Percentiles rank a stretch among this genome's conserved stretches.
phyloP scores from a whole-genome alignment of 768 basidiomycete genomes.

The Lentinula guzmanii region DNA sequence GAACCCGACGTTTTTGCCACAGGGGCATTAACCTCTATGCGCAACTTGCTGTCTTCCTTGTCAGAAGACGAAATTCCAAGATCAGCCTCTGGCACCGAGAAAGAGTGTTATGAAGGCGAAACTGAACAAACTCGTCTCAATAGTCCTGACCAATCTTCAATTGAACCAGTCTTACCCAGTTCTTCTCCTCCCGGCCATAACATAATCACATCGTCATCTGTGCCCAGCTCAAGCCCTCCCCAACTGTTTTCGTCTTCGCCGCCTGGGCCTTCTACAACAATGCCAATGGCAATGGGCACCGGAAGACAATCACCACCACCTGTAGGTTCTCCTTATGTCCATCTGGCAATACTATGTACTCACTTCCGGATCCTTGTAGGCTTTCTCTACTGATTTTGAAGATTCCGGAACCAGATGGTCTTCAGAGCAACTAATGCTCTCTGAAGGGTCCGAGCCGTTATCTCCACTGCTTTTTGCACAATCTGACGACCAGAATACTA shows the following conservation, averaged over 20 bases:
- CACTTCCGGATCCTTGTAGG: background rate
- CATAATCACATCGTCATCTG: background rate
- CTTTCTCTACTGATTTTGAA: background rate
- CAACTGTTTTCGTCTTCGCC: slow-evolving; percentile 39
- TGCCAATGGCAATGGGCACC: slow-evolving; percentile 4
- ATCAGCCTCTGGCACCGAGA: background rate
- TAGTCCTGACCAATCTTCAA: background rate
- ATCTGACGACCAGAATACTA: background rate
- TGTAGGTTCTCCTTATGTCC: background rate
- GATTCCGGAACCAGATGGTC: background rate
- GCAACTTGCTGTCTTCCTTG: background rate
- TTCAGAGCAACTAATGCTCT: background rate
- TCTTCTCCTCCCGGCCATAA: background rate
- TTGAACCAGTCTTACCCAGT: background rate
- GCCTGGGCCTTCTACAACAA: slow-evolving; percentile 25
- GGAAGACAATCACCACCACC: background rate
- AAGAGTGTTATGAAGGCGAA: background rate
- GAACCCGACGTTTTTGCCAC: background rate
- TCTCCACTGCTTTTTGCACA: background rate
- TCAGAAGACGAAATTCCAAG: background rate
- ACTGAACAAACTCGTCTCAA: background rate
- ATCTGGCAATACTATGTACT: background rate
- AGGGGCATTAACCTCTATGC: background rate
- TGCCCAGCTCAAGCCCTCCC: slow-evolving; percentile 43
- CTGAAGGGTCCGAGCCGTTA: background rate